Base-by-base conservation (phyloP, 352 stramenopile genomes). In the Pythium plurisporium region DNA sequence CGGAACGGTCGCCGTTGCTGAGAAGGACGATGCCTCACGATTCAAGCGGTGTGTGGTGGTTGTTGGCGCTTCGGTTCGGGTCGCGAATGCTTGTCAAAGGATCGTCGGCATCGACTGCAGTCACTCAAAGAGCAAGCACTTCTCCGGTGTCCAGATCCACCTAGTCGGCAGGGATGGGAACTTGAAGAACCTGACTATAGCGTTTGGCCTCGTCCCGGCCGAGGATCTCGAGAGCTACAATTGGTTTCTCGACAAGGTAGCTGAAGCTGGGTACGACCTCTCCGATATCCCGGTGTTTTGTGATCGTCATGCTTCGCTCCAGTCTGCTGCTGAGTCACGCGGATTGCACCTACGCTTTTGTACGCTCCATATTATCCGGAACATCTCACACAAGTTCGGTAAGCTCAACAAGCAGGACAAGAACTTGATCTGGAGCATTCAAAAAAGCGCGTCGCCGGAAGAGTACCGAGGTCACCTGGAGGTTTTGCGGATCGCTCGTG, bases 171-270 rank as follows among this genome's bases (percentile, higher is more conserved):
- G 52, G 4, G 52, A 59, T 23, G 41, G 54, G 3, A 62, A 62
- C 44, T 42, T 55, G 6, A 48, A 62, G 42, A 62, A 55, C 54
- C 29, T 62, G 26, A 62, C 42, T 2, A 38, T 62, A 20, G 54
- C 54, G 11, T 62, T 62, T 38, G 54, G 54, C 3, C 17, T 62
- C 2, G 44, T 62, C 1, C 54, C 43, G 6, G 42, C 54, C 2
- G 54, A 62, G 41, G 42, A 62, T 17, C n/a, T 30, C 10, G 54
- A 55, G 4, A 62, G 44, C 44, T 62, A 62, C 44, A n/a, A 12
- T 3, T 62, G 43, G 44, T 62, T 62, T 20, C 43, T 62, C 2
- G 54, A 53, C 25, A 55, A 36, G n/a, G 53, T 62, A 4, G 42
- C 5, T 4, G 22, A 47, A 55, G 44, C 43, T 5, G 54, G 44